Evolutionary conservation across 2,329 filamentous ascomycete genomes (phyloP).

Genomic region (Fusarium devonianum): DNA sequence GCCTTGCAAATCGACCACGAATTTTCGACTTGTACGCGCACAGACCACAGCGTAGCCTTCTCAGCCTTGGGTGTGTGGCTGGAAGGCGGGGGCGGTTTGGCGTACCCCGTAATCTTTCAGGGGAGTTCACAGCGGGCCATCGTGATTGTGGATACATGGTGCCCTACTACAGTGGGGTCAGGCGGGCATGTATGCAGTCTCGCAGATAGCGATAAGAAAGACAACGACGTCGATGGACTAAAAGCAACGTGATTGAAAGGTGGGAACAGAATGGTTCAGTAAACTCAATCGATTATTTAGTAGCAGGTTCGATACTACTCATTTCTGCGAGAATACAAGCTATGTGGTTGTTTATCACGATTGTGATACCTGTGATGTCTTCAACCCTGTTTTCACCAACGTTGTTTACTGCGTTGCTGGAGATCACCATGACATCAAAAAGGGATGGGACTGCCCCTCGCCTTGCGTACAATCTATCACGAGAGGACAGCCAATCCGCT

Average conservation of each 20-base stretch:
- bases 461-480: conserved; percentile 13
- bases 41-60: conserved; percentile 28
- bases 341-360: too few relatives aligned
- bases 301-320: too few relatives aligned
- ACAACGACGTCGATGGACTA: conserved; percentile 9
- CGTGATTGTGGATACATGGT: conserved; percentile 11
- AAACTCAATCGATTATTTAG: too few relatives aligned
- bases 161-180: conserved; percentile 3
- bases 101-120: conserved; percentile 15
- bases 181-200: neutral
- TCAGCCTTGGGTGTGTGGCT: conserved; percentile 28
- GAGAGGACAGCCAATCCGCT: neutral
- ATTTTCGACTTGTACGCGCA: conserved; percentile 20
- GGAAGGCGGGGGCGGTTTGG: neutral
- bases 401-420: neutral
- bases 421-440: neutral
- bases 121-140: conserved; percentile 14
- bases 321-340: too few relatives aligned
- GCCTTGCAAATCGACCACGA: conserved; percentile 14
- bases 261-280: too few relatives aligned
- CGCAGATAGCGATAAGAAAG: conserved; percentile 35
- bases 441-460: neutral
- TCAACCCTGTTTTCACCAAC: neutral
- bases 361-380: neutral
- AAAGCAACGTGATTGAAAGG: neutral